Evolutionary conservation across 108 stramenopile genomes (phyloP), one percentile per base, ranked within the genome.

Genomic region (Hondaea fermentalgiana): DNA sequence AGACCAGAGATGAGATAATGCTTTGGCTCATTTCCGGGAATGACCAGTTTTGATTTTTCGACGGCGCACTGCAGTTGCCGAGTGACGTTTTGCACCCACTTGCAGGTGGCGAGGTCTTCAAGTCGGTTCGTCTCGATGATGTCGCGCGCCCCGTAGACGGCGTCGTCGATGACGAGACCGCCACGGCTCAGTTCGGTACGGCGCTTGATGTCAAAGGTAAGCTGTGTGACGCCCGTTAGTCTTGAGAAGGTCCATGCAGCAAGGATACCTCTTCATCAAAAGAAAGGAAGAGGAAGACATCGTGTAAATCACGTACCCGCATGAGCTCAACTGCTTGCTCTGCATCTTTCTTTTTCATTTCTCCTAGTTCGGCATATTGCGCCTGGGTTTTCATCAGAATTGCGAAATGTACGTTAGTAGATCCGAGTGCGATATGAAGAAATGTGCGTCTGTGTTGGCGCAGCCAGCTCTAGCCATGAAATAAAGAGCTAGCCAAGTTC

Each of bases 171-270:
- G 51, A 83, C 76, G 12, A 83, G 51, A 3, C 76, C 76, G n/a
- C 76, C 76, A 6, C 76, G 45, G 76, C 49, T 53, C 10, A 83
- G 76, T 28, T 83, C 76, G 6, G 51, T 47, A 12, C 76, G 76
- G 76, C 76, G 76, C 28, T 83, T 83, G 25, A 83, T 83, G 76
- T 83, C 76, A 28, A 83, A 83, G 51, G 49, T 83, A 12, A 83
- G 49, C 76, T 83, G 45, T 3, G 64, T 2, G 25, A 14, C 10
- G 21, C 21, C 3, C 2, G 59, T 59, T 59, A 59, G 59, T 59
- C 3, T 59, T 59, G 59, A 59, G 2, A n/a, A 59, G 59, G n/a
- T 19, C 3, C 59, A 19, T 2, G 21, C n/a, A 59, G 59, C 59
- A n/a, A n/a, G 19, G 19, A n/a, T 0, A 59, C 19, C 1, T 59